Evolutionary conservation across 2,329 filamentous ascomycete species (phyloP), one percentile per base, ranked within the genome.

Genomic region (Penicillium sp.): DNA sequence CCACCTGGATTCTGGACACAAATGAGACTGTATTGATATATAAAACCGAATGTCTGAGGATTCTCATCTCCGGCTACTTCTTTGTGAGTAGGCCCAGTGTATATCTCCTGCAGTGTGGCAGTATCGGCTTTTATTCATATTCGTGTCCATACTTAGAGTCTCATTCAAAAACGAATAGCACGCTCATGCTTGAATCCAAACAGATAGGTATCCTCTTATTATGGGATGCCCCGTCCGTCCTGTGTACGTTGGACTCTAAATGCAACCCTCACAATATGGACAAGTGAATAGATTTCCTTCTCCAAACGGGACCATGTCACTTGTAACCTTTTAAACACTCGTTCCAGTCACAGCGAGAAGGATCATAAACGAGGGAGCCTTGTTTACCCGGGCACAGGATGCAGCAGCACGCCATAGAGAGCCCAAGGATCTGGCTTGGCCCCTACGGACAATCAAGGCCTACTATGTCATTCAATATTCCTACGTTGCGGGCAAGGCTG

Each of bases 1-100:
- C 53, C 62, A 30, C 47, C 60, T 28, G 58, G 47, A 7, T 71
- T 72, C 59, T 72, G 70, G 70, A 61, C 65, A 40, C 61, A 64
- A 42, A 70, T 70, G 37, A 70, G 59, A 59, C 55, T 76, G 10
- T 75, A 75, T 62, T 76, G 50, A 65, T 37, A n/a, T 49, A 26
- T 28, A n/a, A 53, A 8, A 19, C 4, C 2, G 13, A 8, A 3
- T 24, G 4, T 15, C 10, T 9, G 4, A 40, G n/a, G 9, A 9
- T 24, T 0, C 12, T 38, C 22, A 17, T 19, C 7, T 24, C 38
- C 9, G 7, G 47, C 24, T 26, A 7, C 22, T 26, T 7, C 19
- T 9, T 40, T n/a, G 37, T 40, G 37, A 2, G 5, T 28, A 42
- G 40, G 22, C 10, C 9, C 26, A 22, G 10, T 44, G 24, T 55